phyloP scores from a whole-genome alignment of 352 stramenopile species.

The Phytophthora ohioensis region DNA sequence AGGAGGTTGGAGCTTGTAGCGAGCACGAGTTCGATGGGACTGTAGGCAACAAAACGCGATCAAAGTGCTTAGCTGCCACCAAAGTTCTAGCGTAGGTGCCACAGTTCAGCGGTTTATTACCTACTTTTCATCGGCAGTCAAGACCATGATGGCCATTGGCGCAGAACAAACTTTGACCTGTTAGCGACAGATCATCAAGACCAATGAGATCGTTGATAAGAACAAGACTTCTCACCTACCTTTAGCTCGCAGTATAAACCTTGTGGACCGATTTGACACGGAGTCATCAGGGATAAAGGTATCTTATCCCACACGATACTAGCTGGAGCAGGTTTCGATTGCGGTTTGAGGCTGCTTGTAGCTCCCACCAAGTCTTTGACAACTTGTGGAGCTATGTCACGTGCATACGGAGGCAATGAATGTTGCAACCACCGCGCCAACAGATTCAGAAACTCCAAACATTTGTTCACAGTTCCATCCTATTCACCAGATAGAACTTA shows the following conservation, averaged over 20 bases:
- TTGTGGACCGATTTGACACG: conserved; percentile 38
- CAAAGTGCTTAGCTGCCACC: neutral
- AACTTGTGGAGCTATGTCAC: neutral
- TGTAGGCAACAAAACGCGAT: conserved; percentile 20
- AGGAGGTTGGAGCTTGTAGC: conserved; percentile 60
- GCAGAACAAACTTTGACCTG: conserved; percentile 47
- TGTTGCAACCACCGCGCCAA: conserved; percentile 49
- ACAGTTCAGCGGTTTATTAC: conserved; percentile 11
- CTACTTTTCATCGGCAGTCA: conserved; percentile 58
- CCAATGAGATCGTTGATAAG: neutral
- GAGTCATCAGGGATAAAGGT: conserved; percentile 44
- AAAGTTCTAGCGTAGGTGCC: neutral
- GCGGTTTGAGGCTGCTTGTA: neutral
- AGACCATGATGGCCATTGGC: conserved; percentile 58
- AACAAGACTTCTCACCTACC: conserved; percentile 14
- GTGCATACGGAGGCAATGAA: conserved; percentile 35
- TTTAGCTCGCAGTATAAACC: conserved; percentile 61
- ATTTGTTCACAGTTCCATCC: conserved; percentile 50
- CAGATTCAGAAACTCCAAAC: conserved; percentile 59
- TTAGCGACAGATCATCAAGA: neutral
- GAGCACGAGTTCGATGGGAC: conserved; percentile 55
- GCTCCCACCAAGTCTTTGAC: conserved; percentile 10
- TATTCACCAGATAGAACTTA: conserved; percentile 6
- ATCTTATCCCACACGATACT: conserved; percentile 43
- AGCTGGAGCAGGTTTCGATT: conserved; percentile 16